Evolutionary conservation across 2,329 filamentous ascomycete species (phyloP).

Genomic region (Ascochyta koolunga): DNA sequence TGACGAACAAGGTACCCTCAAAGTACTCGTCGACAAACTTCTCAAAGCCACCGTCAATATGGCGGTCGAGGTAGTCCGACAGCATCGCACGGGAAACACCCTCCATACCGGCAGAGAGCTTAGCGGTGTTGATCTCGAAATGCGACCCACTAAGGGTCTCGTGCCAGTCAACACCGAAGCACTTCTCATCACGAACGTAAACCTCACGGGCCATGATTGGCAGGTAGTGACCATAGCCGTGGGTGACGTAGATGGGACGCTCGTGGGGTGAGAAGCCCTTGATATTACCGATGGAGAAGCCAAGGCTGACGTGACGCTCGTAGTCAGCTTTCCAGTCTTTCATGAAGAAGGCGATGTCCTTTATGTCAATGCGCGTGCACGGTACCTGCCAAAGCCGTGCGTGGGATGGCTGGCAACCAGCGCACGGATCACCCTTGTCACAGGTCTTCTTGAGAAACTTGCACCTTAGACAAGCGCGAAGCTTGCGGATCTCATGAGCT

Average conservation of each 20-base stretch:
- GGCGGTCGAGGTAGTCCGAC: conserved; percentile 91
- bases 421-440: conserved; percentile 95
- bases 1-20: conserved; percentile 92
- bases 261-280: conserved; percentile 75
- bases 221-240: conserved; percentile 91
- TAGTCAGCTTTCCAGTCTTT: conserved; percentile 99
- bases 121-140: conserved; percentile 86
- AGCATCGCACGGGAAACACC: conserved; percentile 81
- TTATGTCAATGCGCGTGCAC: conserved; percentile 97
- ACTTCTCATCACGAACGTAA: conserved; percentile 87
- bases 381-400: conserved; percentile 96
- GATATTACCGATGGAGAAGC: conserved; percentile 92
- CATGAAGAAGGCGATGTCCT: conserved; percentile 98
- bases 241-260: conserved; percentile 85
- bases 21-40: conserved; percentile 95
- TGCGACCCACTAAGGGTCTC: conserved; percentile 79
- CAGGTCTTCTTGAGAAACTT: conserved; percentile 99
- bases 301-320: conserved; percentile 84
- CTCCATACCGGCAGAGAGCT: conserved; percentile 85
- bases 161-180: conserved; percentile 92
- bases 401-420: conserved; percentile 93
- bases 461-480: conserved; percentile 91
- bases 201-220: conserved; percentile 94
- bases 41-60: conserved; percentile 91
- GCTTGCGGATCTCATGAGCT: conserved; percentile 93